Evolutionary conservation across 169 alveolate species (phyloP), one percentile per base, ranked within the genome.

Genomic region (Eimeria necatrix): DNA sequence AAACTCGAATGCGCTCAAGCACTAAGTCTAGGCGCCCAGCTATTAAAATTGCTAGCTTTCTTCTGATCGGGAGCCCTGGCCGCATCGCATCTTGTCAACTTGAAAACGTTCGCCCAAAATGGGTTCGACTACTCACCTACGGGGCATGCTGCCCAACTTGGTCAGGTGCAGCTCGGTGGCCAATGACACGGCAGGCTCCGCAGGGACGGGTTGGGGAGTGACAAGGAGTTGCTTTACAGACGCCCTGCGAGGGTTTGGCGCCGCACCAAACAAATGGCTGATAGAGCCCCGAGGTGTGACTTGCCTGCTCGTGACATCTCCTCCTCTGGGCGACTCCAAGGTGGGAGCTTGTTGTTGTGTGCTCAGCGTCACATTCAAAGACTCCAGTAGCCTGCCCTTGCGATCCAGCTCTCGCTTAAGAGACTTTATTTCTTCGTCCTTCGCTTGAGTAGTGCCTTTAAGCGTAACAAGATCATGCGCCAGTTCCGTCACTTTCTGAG

Each of bases 401-500:
- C 68, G 64, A 49, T 68, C 68, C 26, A 84, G 91, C 49, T 56
- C 59, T 6, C 59, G 76, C 59, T 84, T 84, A 8, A 84, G 56
- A 24, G 78, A 22, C 32, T 84, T 84, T 9, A 84, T 84, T 26
- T 84, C 91, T 16, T 84, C 78, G 5, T 84, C 91, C 61, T 84
- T 52, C 10, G 64, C 91, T 24, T 68, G 46, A 1, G 78, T 68
- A 68, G 78, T 68, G n/a, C 78, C 78, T 32, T 84, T 84, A 53
- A 84, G 49, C 8, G 91, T 59, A 64, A 59, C 60, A 48, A 84
- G 26, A 20, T 84, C 91, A 22, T 84, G 91, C 24, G 91, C 78
- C 78, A 56, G 22, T 22, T 84, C 91, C 59, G 91, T 14, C 91
- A 84, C 20, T 76, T 84, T 84, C 76, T 84, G 78, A 2, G 76